phyloP scores from a whole-genome alignment of 2,329 filamentous ascomycete genomes.

The Neofusicoccum laricinum region DNA sequence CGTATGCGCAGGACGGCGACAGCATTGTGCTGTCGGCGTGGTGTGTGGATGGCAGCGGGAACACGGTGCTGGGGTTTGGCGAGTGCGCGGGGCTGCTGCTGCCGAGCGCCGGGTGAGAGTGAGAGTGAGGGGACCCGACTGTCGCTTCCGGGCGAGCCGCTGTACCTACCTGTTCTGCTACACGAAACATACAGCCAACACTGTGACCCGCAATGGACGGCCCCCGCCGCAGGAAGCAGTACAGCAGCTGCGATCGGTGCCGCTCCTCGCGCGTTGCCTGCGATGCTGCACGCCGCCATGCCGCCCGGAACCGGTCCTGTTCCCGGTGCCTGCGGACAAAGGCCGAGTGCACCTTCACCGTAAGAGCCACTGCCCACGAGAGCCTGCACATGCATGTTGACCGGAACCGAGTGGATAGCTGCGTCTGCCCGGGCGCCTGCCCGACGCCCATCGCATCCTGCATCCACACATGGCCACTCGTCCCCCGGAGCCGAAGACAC shows the following conservation, averaged over 20 bases:
- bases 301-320: background rate
- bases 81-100: conserved; percentile 37
- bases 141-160: no score
- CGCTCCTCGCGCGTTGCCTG: background rate
- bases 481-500: no score
- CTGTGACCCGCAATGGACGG: no score
- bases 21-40: conserved; percentile 33
- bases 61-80: conserved; percentile 38
- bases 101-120: conserved; percentile 18
- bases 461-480: no score
- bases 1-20: conserved; percentile 44
- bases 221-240: background rate
- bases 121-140: no score
- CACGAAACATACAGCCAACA: no score
- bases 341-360: background rate
- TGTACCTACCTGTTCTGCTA: no score
- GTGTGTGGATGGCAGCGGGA: conserved; percentile 31
- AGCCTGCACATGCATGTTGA: background rate
- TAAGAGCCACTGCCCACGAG: background rate
- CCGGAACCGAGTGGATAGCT: background rate
- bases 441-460: no score
- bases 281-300: background rate
- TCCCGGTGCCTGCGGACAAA: background rate
- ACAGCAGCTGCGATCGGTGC: background rate
- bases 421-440: background rate